Evolutionary conservation across 1,284 basidiomycete species (phyloP).

Genomic region (Cryptococcus wingfieldii): DNA sequence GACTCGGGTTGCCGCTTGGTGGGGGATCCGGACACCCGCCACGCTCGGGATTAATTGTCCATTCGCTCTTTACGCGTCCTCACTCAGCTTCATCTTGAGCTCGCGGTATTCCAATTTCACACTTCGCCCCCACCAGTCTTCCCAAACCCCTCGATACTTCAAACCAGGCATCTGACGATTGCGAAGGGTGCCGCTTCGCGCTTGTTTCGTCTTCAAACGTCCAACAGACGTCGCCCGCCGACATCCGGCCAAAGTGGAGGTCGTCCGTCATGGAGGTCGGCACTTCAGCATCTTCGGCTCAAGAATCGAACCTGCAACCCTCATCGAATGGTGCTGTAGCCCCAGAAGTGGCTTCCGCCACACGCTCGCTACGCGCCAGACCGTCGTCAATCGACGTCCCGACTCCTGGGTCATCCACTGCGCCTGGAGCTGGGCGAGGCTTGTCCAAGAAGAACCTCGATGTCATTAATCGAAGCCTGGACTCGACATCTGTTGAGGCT

Average conservation of each 20-base stretch:
- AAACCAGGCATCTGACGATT: no score
- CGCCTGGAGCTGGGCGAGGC: not conserved
- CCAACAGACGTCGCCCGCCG: not conserved
- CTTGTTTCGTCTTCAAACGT: not conserved
- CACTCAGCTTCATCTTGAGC: not conserved
- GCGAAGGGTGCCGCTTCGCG: no score
- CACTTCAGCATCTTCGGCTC: not conserved
- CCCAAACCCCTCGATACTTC: not conserved
- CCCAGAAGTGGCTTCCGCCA: not conserved
- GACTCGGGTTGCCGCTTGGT: not conserved
- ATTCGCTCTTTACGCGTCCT: not conserved
- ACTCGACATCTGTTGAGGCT: constrained; percentile 22
- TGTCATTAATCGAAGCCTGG: constrained; percentile 18
- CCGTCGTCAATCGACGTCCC: not conserved
- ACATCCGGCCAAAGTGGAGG: constrained; percentile 24
- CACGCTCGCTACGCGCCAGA: not conserved
- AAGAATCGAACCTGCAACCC: not conserved
- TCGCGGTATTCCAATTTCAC: not conserved
- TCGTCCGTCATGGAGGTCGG: constrained; percentile 25
- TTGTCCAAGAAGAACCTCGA: not conserved
- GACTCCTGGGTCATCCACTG: not conserved
- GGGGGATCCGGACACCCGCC: not conserved
- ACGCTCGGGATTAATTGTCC: constrained; percentile 1
- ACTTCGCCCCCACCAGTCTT: not conserved
- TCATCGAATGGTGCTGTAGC: not conserved